Evolutionary conservation across 306 rosid species (phyloP), one percentile per base, ranked within the genome.

Genomic region (Pyrus bretschneideri): DNA sequence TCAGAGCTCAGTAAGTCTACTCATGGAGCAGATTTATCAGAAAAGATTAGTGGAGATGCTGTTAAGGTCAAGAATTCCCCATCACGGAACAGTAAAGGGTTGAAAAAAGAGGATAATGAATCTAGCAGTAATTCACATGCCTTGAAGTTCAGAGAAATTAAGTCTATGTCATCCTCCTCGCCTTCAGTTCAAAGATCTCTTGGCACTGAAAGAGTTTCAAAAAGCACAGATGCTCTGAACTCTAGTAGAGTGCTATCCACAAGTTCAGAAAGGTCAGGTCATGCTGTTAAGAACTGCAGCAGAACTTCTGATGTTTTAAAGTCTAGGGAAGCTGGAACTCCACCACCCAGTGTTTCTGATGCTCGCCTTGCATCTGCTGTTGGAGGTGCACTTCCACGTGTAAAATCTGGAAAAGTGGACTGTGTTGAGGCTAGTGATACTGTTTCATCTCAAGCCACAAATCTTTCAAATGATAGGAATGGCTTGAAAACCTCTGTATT

Each of bases 401-500:
- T 85, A 45, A 84, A 78, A 79, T 54, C 67, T 57, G 83, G 77
- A 78, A 77, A 60, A 75, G 85, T 74, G 58, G 84, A 86, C 79
- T 74, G 71, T 71, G 60, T 64, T 70, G 88, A 84, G 82, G 73
- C 83, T 68, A 62, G 82, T 38, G 83, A 67, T 82, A 75, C 77
- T 76, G 63, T 74, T 71, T 77, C 91, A 72, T 83, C 89, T 63
- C 88, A 76, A 73, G 87, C 54, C 76, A 76, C 84, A 60, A 85
- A 70, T 75, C 77, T 87, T 74, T 82, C 72, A 69, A 89, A 83
- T 84, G 81, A 89, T n/a, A 88, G 78, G 84, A 83, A 81, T 81
- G 93, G 86, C 75, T 85, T 89, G 84, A 92, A 73, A 87, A 78
- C 91, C 51, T 89, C 99, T 63, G 91, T 92, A 63, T 75, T 79